Evolutionary conservation across 345 rosid species (phyloP), one percentile per base, ranked within the genome.

Genomic region (Eucalyptus globulus): DNA sequence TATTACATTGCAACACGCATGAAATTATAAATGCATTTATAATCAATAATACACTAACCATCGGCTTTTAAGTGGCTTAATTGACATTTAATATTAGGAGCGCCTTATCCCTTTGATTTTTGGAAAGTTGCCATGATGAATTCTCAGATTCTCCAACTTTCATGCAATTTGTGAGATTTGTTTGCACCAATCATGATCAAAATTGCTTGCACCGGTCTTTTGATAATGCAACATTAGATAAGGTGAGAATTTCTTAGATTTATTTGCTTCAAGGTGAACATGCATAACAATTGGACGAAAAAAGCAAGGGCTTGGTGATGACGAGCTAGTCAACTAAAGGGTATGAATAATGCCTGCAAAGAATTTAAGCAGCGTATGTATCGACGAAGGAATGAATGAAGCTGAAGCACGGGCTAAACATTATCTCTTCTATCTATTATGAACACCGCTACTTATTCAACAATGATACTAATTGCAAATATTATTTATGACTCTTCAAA

Each of bases 381-480:
- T 1, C 10, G 0, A 53, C 2, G 56, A 34, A 69, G 26, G 80
- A 0, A 69, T 0, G 26, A 69, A 69, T 34, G 80, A 69, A 69
- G 2, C 24, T 3, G 7, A 34, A 69, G 44, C 80, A 69, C 0
- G 0, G 3, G 44, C 21, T 9, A 1, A 19, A 17, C 13, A 34
- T 17, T 0, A 19, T 34, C 34, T 69, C 26, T 8, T 69, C 44
- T 2, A 3, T 2, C 21, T 16, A 69, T 11, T 2, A 0, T 34
- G 13, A 69, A 21, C 44, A 34, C 44, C 0, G 2, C 44, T 69
- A 34, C 80, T 69, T 69, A 69, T 17, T 69, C 44, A 69, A 34
- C 44, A 34, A 40, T 19, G 3, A 69, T 34, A 2, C 7, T 10
- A 69, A 69, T 34, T 69, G 43, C 1, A 0, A 34, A 5, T 5